Evolutionary conservation across 495 filamentous ascomycete species (phyloP), one percentile per base, ranked within the genome.

Genomic region (Lophium mytilinum): DNA sequence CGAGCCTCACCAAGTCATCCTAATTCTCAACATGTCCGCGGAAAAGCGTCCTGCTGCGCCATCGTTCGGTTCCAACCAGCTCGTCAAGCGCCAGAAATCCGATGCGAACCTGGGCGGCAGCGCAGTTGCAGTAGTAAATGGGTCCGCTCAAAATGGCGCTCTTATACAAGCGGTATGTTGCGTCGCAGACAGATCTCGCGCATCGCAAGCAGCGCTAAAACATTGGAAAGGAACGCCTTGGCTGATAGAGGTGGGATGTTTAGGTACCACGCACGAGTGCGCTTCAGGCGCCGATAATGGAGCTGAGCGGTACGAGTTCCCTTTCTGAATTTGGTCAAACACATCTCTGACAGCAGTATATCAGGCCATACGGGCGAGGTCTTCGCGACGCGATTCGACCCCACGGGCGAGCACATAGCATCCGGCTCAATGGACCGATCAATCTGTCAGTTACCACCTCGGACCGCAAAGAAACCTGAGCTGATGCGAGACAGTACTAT

Each of bases 351-450:
- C 21, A 37, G 49, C 37, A 7, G 24, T 52, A 6, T 9, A 17
- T 5, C 43, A 82, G 82, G 83, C 24, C 83, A 87, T 65, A 79
- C 78, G 35, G 82, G 88, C 9, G 93, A 98, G 73, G 82, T 97
- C 34, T 97, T 96, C 68, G 77, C 87, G n/a, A 84, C 87, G 19
- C 85, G 86, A 66, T 98, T 98, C 60, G 89, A 96, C 69, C 86
- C 88, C 10, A 83, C 85, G 5, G 90, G 90, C 19, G 85, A 89
- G 50, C 78, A 87, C 56, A 92, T 97, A 60, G 93, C 94, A 47
- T 96, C 93, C 5, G 94, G 92, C 14, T 94, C 90, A 1, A 92
- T 95, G 85, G 93, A 98, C 72, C 79, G 94, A 57, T 85, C 83
- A 45, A 96, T 98, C 53, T 78, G 91, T 95, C 78, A 42, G 83